Percentiles rank a stretch among this genome's conserved stretches.
Evolutionary conservation across 257 asterid species (phyloP).

Genomic region (Petrea volubilis): DNA sequence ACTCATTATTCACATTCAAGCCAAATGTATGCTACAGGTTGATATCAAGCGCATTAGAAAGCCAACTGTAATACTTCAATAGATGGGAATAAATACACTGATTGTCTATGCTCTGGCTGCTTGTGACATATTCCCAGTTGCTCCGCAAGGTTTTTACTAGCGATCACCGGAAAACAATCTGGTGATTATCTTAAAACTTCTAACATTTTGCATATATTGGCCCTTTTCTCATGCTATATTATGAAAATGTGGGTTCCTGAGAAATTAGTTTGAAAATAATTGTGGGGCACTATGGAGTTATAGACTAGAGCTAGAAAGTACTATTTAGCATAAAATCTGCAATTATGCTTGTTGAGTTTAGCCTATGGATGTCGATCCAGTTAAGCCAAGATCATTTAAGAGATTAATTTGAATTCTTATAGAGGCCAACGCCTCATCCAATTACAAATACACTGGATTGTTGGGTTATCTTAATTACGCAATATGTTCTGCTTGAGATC

Average conservation of each 20-base stretch:
- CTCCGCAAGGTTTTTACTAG: conserved; percentile 87
- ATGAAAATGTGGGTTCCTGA: neutral
- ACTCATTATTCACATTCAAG: neutral
- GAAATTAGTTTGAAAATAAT: neutral
- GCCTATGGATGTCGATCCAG: neutral
- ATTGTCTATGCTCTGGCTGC: conserved; percentile 88
- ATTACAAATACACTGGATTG: neutral
- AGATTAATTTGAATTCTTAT: neutral
- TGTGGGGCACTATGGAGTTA: neutral
- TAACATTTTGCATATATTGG: neutral
- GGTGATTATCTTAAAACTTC: conserved; percentile 43
- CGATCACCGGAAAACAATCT: conserved; percentile 77
- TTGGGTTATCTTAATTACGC: neutral
- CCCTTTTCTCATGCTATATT: neutral
- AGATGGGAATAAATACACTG: conserved; percentile 98
- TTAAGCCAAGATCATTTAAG: neutral
- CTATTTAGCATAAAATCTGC: neutral
- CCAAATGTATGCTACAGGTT: conserved; percentile 49
- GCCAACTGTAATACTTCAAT: conserved; percentile 69
- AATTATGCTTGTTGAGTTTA: neutral
- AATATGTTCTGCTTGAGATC: no score
- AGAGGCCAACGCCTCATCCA: neutral
- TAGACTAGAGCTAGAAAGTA: neutral
- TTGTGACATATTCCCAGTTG: conserved; percentile 79
- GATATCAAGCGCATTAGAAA: conserved; percentile 60